Evolutionary conservation across 2,329 filamentous ascomycete genomes (phyloP).

Genomic region (Teratosphaeria nubilosa): DNA sequence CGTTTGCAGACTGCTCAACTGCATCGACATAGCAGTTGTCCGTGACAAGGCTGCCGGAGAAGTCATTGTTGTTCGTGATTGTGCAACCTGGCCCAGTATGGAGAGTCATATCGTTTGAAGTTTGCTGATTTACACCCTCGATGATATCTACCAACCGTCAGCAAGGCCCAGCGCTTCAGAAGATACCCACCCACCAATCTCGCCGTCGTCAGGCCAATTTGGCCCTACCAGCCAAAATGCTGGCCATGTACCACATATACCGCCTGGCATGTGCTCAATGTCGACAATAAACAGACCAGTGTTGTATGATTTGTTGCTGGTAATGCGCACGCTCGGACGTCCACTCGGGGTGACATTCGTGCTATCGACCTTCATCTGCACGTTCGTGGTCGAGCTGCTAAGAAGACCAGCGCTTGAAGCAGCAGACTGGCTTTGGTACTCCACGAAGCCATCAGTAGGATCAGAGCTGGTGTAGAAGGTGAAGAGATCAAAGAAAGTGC

Average conservation of each 20-base stretch:
- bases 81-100: slow-evolving; percentile 26
- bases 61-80: slow-evolving; percentile 48
- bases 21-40: slow-evolving; percentile 22
- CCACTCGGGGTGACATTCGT: slow-evolving; percentile 38
- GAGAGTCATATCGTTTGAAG: slow-evolving; percentile 25
- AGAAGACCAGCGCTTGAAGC: slow-evolving; percentile 32
- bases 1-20: slow-evolving; percentile 31
- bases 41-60: slow-evolving; percentile 51
- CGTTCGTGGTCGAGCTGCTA: slow-evolving; percentile 10
- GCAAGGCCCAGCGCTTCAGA: not conserved
- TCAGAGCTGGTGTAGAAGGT: slow-evolving; percentile 46
- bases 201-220: slow-evolving; percentile 29
- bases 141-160: slow-evolving; percentile 23
- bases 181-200: slow-evolving; percentile 18
- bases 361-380: slow-evolving; percentile 27
- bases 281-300: slow-evolving; percentile 63
- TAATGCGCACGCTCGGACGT: slow-evolving; percentile 60
- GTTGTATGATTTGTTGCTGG: slow-evolving; percentile 53
- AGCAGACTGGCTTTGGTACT: slow-evolving; percentile 51
- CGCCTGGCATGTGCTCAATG: slow-evolving; percentile 61
- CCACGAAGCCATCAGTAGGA: slow-evolving; percentile 66
- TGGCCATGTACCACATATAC: slow-evolving; percentile 61
- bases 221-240: slow-evolving; percentile 57
- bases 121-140: slow-evolving; percentile 29
- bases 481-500: slow-evolving; percentile 44